phyloP scores from a whole-genome alignment of 352 stramenopile genomes.

The Pythium insidiosum region DNA sequence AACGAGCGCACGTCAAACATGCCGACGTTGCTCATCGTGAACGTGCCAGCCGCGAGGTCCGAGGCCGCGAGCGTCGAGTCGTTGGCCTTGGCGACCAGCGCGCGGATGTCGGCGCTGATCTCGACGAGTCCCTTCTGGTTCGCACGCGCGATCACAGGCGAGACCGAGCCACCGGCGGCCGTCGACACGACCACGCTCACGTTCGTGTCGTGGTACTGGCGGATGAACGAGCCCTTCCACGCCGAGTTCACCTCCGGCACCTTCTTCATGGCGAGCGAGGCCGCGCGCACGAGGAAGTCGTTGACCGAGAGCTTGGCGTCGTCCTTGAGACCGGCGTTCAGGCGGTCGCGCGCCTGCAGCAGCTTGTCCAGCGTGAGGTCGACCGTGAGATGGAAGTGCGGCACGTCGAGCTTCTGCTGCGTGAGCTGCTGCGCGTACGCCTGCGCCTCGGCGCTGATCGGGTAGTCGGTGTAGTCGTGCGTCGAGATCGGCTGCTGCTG shows the following conservation, averaged over 20 bases:
- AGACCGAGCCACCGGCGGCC: conserved; percentile 84
- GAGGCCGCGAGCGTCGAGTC: conserved; percentile 26
- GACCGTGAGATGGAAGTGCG: conserved; percentile 97
- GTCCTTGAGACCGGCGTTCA: conserved; percentile 91
- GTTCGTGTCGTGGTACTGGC: conserved; percentile 93
- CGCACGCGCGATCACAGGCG: conserved; percentile 93
- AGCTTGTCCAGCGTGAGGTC: conserved; percentile 91
- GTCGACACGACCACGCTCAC: conserved; percentile 89
- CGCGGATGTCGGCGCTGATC: conserved; percentile 86
- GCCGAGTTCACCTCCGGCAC: conserved; percentile 90
- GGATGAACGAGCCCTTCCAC: conserved; percentile 88
- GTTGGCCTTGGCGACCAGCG: conserved; percentile 39
- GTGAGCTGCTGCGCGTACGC: conserved; percentile 83
- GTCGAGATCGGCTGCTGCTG: conserved; percentile 35
- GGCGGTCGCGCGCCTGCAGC: conserved; percentile 82
- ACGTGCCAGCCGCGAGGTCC: conserved; percentile 87
- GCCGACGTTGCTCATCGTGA: conserved; percentile 96
- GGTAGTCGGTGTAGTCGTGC: conserved; percentile 90
- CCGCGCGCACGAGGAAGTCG: conserved; percentile 96
- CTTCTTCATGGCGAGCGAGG: conserved; percentile 94
- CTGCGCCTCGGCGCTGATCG: conserved; percentile 74
- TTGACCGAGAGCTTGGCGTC: conserved; percentile 95
- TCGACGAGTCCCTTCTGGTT: conserved; percentile 85
- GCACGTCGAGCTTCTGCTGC: conserved; percentile 92
- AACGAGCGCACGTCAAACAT: conserved; percentile 95